Evolutionary conservation across 371 early-diverging fungal genomes (phyloP), one percentile per base, ranked within the genome.

Genomic region (Lichtheimia ornata): DNA sequence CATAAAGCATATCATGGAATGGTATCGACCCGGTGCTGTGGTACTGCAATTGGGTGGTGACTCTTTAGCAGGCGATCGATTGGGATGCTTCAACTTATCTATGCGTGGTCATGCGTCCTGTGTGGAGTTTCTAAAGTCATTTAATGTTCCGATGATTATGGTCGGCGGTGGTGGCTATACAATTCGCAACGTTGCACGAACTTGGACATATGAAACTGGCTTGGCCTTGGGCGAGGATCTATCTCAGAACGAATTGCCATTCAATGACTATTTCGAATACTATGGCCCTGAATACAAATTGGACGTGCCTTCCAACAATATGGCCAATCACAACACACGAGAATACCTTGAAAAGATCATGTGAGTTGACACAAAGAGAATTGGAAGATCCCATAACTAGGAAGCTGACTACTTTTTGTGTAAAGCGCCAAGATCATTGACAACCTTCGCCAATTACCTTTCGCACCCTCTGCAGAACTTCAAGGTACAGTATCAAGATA

Each of bases 151-250:
- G 6, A 73, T 94, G 53, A 72, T 99, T 47, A 82, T 97, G 56
- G 78, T 99, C n/a, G 99, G 99, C 47, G 99, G 99, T 27, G 99
- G 99, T 35, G 99, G 99, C 6, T 99, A 99, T 69, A 96, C 97
- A 0, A 95, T 97, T 66, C 89, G 94, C 66, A 98, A 99, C 71
- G 98, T 98, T 0, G 89, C 94, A 17, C 83, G 95, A 30, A 87
- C 93, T 15, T 99, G 99, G 99, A 89, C 95, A 5, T 97, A 94
- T 73, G 99, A 99, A 70, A 99, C 99, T 5, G 88, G 92, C 3
- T 74, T 95, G 0, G 84, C 94, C 0, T 84, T 94, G 45, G 95
- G 89, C 17, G 66, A 78, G 62, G 82, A 82, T 62, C 55, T 75
- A 49, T 80, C 68, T 2, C 47, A 28, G 52, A 74, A 81, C 59